Percentiles rank a stretch among this genome's conserved stretches.
These are phyloP conservation scores for Wickerhamiella allomyrinae DNA, from an alignment of 805 yeast species.

Conservation along the genomic window DNA sequence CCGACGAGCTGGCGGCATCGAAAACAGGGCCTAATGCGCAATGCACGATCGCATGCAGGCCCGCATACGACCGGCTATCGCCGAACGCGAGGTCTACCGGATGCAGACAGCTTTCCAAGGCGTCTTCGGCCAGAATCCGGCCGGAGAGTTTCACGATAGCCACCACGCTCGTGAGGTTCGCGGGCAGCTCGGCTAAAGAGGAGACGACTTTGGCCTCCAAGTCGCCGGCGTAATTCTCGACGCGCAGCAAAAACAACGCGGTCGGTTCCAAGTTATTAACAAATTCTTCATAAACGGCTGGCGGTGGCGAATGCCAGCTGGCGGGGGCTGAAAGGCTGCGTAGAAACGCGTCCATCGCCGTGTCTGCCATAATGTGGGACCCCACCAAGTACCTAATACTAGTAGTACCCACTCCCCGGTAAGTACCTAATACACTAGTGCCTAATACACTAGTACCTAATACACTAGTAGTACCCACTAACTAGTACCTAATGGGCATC, in stretches of 20 bases:
- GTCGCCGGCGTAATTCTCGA: not conserved
- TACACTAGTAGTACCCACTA: too few relatives aligned
- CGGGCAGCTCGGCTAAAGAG: conserved; percentile 10
- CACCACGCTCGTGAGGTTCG: conserved; percentile 2
- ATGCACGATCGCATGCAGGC: conserved; percentile 43
- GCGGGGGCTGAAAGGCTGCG: not conserved
- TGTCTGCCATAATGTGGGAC: not conserved
- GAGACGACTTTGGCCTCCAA: not conserved
- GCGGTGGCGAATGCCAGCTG: not conserved
- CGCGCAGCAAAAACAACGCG: conserved; percentile 17
- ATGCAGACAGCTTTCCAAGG: not conserved
- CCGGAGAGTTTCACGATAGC: conserved; percentile 10
- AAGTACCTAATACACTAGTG: too few relatives aligned
- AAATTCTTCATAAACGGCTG: conserved; percentile 6
- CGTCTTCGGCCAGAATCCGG: conserved; percentile 1
- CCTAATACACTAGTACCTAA: too few relatives aligned
- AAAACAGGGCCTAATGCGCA: conserved; percentile 59
- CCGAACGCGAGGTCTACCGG: not conserved
- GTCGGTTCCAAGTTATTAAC: conserved; percentile 15
- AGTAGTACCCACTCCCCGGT: too few relatives aligned
- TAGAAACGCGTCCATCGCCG: not conserved
- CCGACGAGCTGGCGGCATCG: conserved; percentile 27
- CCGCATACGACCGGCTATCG: conserved; percentile 10
- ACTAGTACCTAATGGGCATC: too few relatives aligned
- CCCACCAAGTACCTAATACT: too few relatives aligned